Conservation (phyloP, 1,139 yeast genomes). For the Spathaspora sp. region DNA sequence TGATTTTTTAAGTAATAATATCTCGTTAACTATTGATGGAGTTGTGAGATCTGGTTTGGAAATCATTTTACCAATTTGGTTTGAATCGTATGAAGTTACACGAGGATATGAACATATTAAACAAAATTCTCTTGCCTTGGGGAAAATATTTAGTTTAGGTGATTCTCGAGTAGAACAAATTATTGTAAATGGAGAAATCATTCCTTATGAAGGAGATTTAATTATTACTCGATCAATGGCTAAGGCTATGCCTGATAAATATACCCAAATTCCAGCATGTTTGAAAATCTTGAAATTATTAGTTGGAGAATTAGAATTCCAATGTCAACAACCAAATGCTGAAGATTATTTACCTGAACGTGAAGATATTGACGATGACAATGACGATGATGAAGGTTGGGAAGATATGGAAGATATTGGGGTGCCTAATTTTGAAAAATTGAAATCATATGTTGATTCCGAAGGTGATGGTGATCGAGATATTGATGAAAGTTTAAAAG, state of each 20-base stretch:
- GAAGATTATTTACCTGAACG: constrained; percentile 34
- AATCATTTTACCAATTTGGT: constrained; percentile 62
- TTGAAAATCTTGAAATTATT: constrained; percentile 72
- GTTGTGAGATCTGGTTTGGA: constrained; percentile 21
- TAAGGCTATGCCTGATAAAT: constrained; percentile 60
- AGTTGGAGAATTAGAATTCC: constrained; percentile 66
- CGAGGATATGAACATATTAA: constrained; percentile 76
- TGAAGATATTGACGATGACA: constrained; percentile 37
- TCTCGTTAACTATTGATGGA: constrained; percentile 26
- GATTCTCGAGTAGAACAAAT: constrained; percentile 54
- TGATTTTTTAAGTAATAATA: constrained; percentile 47
- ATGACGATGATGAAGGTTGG: constrained; percentile 65
- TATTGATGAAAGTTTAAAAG: constrained; percentile 42
- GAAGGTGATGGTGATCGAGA: constrained; percentile 39
- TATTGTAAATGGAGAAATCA: constrained; percentile 73
- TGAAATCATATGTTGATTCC: constrained; percentile 51
- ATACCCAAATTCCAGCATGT: constrained; percentile 65
- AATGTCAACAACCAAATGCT: constrained; percentile 47
- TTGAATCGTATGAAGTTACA: constrained; percentile 75
- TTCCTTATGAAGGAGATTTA: constrained; percentile 58
- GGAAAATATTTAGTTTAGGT: constrained; percentile 57
- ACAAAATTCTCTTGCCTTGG: constrained; percentile 70
- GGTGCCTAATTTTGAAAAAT: constrained; percentile 57
- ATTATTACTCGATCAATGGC: constrained; percentile 88
- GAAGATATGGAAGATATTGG: constrained; percentile 75